These are phyloP conservation scores for Suillus subaureus DNA, from an alignment of 768 basidiomycete genomes.

Conservation along the genomic window DNA sequence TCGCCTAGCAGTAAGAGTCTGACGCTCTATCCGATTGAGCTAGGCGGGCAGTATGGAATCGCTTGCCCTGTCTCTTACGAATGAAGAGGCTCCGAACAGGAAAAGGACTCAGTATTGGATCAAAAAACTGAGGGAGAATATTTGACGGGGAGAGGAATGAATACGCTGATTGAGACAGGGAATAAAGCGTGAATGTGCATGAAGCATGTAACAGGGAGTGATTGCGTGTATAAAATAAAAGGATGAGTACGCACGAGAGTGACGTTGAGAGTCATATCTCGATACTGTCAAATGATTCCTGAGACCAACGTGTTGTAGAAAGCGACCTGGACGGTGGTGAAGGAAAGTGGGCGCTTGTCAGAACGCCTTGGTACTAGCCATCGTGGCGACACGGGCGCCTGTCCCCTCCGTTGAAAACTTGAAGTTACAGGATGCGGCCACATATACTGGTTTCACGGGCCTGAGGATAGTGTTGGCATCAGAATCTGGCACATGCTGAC, in stretches of 20 bases:
- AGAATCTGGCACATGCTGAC: not conserved
- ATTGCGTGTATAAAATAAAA: no score
- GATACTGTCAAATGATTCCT: not conserved
- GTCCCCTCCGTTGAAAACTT: not conserved
- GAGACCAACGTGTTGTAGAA: not conserved
- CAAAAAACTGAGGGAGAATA: no score
- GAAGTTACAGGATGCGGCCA: not conserved
- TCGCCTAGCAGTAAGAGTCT: constrained; percentile 43
- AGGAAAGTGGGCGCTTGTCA: not conserved
- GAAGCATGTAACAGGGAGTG: no score
- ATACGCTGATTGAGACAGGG: no score
- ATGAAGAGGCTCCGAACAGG: no score
- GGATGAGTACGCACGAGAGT: no score
- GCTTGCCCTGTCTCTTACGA: not conserved
- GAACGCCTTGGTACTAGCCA: not conserved
- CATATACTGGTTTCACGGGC: not conserved
- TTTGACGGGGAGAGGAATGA: no score
- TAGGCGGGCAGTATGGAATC: constrained; percentile 38
- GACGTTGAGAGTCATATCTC: no score
- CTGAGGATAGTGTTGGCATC: not conserved
- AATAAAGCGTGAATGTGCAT: no score
- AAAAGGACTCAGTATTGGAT: no score
- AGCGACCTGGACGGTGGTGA: not conserved
- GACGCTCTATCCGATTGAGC: constrained; percentile 59
- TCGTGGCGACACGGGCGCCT: not conserved